phyloP scores from a whole-genome alignment of 2,329 filamentous ascomycete genomes.

The Remersonia thermophila region DNA sequence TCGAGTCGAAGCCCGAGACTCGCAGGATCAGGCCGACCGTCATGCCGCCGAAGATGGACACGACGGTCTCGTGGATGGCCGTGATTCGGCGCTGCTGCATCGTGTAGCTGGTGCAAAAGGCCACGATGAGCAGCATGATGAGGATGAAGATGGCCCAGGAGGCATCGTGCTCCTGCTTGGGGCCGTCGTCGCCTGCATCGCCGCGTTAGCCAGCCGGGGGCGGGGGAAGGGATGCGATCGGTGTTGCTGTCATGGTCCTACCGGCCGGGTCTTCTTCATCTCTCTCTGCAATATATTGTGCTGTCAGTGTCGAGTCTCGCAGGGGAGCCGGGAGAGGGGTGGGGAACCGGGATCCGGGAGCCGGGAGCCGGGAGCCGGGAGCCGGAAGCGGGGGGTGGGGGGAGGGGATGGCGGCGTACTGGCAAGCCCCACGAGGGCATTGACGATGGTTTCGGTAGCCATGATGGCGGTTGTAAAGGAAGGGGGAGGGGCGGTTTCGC shows the following conservation, averaged over 20 bases:
- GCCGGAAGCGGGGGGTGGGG: not conserved
- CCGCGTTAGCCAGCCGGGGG: conserved; percentile 5
- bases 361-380: no score
- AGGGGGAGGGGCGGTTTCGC: conserved; percentile 1
- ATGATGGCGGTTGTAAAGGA: conserved; percentile 23
- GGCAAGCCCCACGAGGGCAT: conserved; percentile 27
- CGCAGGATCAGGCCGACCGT: conserved; percentile 82
- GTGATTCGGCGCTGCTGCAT: conserved; percentile 95
- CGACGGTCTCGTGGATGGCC: conserved; percentile 92
- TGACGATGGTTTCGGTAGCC: conserved; percentile 24
- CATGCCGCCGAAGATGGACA: conserved; percentile 98
- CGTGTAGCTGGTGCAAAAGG: conserved; percentile 94
- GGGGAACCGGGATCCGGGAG: no score
- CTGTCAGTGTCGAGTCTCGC: conserved; percentile 13
- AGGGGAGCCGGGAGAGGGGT: no score
- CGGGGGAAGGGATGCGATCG: not conserved
- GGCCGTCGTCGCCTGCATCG: conserved; percentile 53
- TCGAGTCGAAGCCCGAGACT: conserved; percentile 66
- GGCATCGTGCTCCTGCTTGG: conserved; percentile 85
- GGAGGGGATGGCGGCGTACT: conserved; percentile 21
- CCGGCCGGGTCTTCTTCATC: conserved; percentile 36
- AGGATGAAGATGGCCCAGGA: conserved; percentile 98
- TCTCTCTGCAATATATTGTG: conserved; percentile 24
- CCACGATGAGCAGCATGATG: conserved; percentile 83
- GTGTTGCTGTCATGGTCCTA: conserved; percentile 18